Conservation (phyloP, 768 basidiomycete species). For the Macrocybe gigantea region DNA sequence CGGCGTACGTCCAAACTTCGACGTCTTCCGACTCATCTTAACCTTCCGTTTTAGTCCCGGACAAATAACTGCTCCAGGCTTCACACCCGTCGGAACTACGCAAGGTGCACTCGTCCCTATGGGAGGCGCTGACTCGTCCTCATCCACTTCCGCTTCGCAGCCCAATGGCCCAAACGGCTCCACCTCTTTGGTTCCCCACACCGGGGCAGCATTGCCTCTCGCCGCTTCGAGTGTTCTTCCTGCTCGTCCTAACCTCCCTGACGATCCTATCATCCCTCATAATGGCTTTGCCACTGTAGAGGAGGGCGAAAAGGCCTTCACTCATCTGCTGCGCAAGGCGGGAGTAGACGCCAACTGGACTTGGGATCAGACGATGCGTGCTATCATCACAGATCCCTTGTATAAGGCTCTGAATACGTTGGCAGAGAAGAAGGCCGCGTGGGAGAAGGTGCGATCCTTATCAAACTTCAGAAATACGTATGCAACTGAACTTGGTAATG, state of each 20-base stretch:
- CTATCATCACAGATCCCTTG: conserved; percentile 95
- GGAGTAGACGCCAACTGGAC: conserved; percentile 91
- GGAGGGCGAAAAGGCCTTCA: conserved; percentile 93
- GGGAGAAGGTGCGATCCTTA: conserved; percentile 70
- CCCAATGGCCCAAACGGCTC: conserved; percentile 45
- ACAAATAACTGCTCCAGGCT: conserved; percentile 35
- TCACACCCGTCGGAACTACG: conserved; percentile 34
- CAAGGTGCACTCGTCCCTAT: conserved; percentile 52
- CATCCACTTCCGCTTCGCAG: conserved; percentile 45
- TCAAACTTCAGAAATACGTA: background rate
- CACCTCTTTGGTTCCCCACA: conserved; percentile 45
- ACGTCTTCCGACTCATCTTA: background rate
- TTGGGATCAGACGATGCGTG: conserved; percentile 98
- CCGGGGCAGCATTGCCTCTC: conserved; percentile 49
- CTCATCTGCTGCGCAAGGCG: conserved; percentile 81
- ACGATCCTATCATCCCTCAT: conserved; percentile 84
- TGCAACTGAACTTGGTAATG: conserved; percentile 4
- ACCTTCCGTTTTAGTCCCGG: conserved; percentile 15
- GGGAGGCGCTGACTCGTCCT: conserved; percentile 45
- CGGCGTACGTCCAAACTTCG: conserved; percentile 17
- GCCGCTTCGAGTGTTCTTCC: conserved; percentile 57
- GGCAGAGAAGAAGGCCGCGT: conserved; percentile 91
- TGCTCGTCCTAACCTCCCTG: conserved; percentile 73
- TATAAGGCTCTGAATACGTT: conserved; percentile 92
- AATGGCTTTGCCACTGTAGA: conserved; percentile 83